A percentile compares a stretch with the other conserved stretches of the same genome.
Evolutionary conservation across 2,329 filamentous ascomycete species (phyloP).

Genomic region (Rhynchosporium agropyri): DNA sequence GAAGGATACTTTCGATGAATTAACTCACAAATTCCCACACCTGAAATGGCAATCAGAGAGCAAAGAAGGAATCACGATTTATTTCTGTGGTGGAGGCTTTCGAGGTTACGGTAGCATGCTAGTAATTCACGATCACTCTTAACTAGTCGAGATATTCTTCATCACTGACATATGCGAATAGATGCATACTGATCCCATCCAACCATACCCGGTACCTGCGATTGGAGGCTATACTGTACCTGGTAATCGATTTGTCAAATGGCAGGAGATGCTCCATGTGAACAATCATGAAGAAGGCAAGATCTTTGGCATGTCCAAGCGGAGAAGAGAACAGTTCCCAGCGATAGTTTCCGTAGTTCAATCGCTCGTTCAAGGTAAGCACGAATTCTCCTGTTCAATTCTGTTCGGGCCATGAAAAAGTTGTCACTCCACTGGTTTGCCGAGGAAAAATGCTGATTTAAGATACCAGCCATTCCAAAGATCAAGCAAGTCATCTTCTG

Average conservation of each 20-base stretch:
- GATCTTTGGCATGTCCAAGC: conserved; percentile 77
- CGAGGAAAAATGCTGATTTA: neutral
- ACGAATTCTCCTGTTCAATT: neutral
- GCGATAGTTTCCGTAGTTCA: conserved; percentile 82
- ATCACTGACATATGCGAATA: neutral
- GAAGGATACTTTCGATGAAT: conserved; percentile 58
- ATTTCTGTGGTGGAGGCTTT: conserved; percentile 88
- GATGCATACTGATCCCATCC: conserved; percentile 73
- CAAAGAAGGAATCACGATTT: conserved; percentile 64
- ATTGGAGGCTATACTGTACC: conserved; percentile 77
- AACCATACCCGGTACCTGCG: conserved; percentile 80
- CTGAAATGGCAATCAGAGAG: conserved; percentile 51
- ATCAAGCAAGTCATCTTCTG: conserved; percentile 81
- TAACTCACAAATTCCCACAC: conserved; percentile 52
- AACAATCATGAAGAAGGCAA: conserved; percentile 56
- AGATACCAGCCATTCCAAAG: conserved; percentile 58
- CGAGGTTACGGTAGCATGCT: conserved; percentile 83
- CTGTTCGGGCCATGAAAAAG: no score
- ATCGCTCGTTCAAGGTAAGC: conserved; percentile 59
- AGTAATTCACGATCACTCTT: neutral
- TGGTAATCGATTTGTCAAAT: conserved; percentile 61
- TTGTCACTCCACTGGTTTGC: no score
- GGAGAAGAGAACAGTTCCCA: conserved; percentile 78
- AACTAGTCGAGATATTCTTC: neutral
- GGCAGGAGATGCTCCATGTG: conserved; percentile 52